A percentile compares a stretch with the other conserved stretches of the same genome.
phyloP scores from a whole-genome alignment of 148 eudicot species.

The Oxyria digyna region DNA sequence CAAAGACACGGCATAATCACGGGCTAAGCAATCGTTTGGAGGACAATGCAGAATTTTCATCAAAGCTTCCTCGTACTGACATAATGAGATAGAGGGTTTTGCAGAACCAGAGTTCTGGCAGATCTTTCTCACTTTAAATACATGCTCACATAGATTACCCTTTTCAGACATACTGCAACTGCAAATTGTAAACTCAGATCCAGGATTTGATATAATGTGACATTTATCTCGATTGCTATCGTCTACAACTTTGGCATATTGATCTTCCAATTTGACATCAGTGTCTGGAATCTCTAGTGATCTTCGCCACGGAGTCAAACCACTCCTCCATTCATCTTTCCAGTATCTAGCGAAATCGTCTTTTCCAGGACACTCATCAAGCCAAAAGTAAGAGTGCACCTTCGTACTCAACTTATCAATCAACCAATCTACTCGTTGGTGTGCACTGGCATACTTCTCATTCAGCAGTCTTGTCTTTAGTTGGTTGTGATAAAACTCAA shows the following conservation, averaged over 20 bases:
- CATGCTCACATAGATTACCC: conserved; percentile 86
- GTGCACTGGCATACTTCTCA: conserved; percentile 37
- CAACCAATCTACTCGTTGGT: conserved; percentile 82
- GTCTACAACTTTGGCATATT: conserved; percentile 50
- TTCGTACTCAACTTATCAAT: conserved; percentile 64
- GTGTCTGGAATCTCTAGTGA: conserved; percentile 57
- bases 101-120: conserved; percentile 29
- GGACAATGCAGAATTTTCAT: conserved; percentile 49
- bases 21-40: conserved; percentile 59
- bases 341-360: conserved; percentile 70
- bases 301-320: conserved; percentile 56
- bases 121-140: conserved; percentile 42
- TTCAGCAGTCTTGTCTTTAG: conserved; percentile 59
- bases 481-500: conserved; percentile 81
- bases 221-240: conserved; percentile 27
- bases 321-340: conserved; percentile 72
- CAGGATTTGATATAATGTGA: conserved; percentile 50
- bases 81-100: conserved; percentile 46
- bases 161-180: conserved; percentile 49
- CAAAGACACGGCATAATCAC: conserved; percentile 88
- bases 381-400: conserved; percentile 92
- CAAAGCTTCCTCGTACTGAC: conserved; percentile 57
- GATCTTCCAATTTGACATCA: conserved; percentile 43
- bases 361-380: conserved; percentile 78
- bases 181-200: conserved; percentile 64